Conservation (phyloP, 78 protist species). For the Protostelium mycophagum region DNA sequence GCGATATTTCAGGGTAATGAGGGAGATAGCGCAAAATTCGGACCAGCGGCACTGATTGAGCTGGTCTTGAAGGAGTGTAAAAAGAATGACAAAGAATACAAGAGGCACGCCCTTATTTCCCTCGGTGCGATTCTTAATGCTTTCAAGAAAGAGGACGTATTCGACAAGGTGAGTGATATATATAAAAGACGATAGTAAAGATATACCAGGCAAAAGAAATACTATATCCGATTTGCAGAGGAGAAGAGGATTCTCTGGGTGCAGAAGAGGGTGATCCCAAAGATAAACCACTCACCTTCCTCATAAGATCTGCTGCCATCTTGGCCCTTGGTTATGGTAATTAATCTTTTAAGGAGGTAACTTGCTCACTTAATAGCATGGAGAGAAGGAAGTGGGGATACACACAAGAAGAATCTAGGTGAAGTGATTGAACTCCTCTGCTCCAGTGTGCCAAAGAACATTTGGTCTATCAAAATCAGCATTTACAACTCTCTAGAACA, state of each 20-base stretch:
- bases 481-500: background rate
- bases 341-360: background rate
- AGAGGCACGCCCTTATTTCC: constrained; percentile 49
- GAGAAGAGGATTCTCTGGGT: constrained; percentile 5
- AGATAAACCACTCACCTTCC: constrained; percentile 19
- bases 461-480: background rate
- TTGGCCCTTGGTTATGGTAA: background rate
- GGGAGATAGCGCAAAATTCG: background rate
- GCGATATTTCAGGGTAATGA: background rate
- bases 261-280: constrained; percentile 44
- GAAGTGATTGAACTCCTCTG: background rate
- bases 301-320: constrained; percentile 16
- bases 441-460: background rate
- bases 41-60: constrained; percentile 2
- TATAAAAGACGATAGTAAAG: no score
- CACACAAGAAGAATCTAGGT: background rate
- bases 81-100: constrained; percentile 46
- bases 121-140: constrained; percentile 16
- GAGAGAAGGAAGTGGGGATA: background rate
- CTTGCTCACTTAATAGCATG: background rate
- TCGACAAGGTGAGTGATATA: constrained; percentile 19
- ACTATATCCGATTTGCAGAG: background rate
- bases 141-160: constrained; percentile 23
- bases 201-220: constrained; percentile 3
- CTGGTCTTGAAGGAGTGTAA: constrained; percentile 45